A percentile compares a stretch with the other conserved stretches of the same genome.
Evolutionary conservation across 2,329 filamentous ascomycete species (phyloP).

Genomic region (Nemania serpens): DNA sequence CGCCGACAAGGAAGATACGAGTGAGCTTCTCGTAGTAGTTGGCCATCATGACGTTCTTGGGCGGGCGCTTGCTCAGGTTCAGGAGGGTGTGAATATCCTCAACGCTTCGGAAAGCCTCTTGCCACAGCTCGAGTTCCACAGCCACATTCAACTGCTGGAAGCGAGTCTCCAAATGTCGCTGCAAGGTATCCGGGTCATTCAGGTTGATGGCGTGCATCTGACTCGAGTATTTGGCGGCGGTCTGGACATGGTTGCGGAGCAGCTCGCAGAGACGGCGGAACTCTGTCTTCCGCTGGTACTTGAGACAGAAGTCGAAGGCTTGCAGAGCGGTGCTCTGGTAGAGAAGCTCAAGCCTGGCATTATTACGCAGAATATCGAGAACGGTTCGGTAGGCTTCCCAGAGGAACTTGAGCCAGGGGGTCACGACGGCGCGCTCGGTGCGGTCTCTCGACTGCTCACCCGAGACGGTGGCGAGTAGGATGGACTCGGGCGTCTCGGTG

Average conservation of each 20-base stretch:
- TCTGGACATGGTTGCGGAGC: conserved; percentile 97
- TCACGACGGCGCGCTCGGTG: conserved; percentile 96
- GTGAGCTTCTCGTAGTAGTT: conserved; percentile 99
- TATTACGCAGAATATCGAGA: conserved; percentile 98
- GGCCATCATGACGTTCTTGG: conserved; percentile 99
- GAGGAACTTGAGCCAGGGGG: conserved; percentile 98
- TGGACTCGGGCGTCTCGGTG: conserved; percentile 96
- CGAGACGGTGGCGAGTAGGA: conserved; percentile 95
- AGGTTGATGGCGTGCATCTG: conserved; percentile 99
- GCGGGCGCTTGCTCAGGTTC: conserved; percentile 94
- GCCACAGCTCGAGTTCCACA: conserved; percentile 97
- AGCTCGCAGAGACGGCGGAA: conserved; percentile 98
- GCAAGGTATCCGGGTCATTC: conserved; percentile 94
- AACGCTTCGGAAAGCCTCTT: conserved; percentile 98
- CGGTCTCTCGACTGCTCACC: conserved; percentile 97
- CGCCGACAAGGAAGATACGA: conserved; percentile 96
- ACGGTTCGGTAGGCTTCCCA: conserved; percentile 99
- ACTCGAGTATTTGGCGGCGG: conserved; percentile 96
- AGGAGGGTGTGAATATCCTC: conserved; percentile 98
- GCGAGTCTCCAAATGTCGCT: conserved; percentile 95
- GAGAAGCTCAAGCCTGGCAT: conserved; percentile 94
- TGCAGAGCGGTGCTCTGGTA: conserved; percentile 98
- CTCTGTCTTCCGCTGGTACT: conserved; percentile 98
- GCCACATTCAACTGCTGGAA: conserved; percentile 99
- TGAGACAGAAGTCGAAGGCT: conserved; percentile 98